A percentile compares a stretch with the other conserved stretches of the same genome.
phyloP scores from a whole-genome alignment of 2,329 filamentous ascomycete genomes.

The Claviceps lovelessii region DNA sequence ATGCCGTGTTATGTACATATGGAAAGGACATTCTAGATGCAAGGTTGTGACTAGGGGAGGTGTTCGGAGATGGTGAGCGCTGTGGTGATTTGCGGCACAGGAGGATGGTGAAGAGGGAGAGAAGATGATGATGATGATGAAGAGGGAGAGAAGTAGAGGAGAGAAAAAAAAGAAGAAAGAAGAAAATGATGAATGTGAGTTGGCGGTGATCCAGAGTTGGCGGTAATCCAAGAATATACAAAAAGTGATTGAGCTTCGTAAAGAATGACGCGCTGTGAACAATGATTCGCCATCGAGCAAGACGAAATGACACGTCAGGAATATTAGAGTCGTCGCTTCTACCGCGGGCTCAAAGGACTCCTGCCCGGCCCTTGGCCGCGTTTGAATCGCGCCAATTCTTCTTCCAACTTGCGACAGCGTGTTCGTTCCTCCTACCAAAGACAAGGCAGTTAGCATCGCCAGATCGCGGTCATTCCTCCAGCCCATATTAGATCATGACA shows the following conservation, averaged over 20 bases:
- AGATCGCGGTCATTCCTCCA: too few relatives aligned
- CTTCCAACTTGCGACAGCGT: slow-evolving; percentile 33
- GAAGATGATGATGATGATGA: too few relatives aligned
- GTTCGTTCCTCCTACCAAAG: slow-evolving; percentile 32
- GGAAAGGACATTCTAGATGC: too few relatives aligned
- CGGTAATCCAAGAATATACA: neutral
- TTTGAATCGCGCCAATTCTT: slow-evolving; percentile 32
- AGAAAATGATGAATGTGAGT: neutral
- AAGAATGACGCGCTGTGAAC: neutral
- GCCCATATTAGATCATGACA: too few relatives aligned
- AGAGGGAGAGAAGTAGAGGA: too few relatives aligned
- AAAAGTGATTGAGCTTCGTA: neutral
- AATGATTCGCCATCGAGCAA: neutral
- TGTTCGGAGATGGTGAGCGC: too few relatives aligned
- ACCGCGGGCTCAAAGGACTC: slow-evolving; percentile 27
- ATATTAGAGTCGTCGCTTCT: neutral
- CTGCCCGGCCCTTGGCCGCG: slow-evolving; percentile 28
- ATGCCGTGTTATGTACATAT: too few relatives aligned
- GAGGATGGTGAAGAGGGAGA: too few relatives aligned
- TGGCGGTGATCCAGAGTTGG: too few relatives aligned
- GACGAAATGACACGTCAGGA: neutral
- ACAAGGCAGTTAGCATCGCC: neutral
- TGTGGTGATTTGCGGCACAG: too few relatives aligned
- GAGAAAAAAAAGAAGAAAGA: too few relatives aligned
- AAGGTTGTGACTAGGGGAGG: too few relatives aligned